Conservation (phyloP, 225 moss, liverwort and hornwort genomes). For the Straminergon stramineum region DNA sequence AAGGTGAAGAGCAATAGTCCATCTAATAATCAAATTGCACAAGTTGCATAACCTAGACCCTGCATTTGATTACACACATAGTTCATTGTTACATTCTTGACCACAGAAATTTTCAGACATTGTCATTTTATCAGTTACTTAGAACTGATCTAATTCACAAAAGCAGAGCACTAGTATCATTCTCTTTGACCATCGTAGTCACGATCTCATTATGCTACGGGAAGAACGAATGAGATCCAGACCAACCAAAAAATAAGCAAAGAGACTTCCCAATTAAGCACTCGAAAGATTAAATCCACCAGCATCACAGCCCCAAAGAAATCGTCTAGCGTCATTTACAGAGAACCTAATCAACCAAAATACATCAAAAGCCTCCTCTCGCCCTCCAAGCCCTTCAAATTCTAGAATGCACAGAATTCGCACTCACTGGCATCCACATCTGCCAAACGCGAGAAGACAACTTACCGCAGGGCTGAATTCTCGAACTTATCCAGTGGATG, state of each 20-base stretch:
- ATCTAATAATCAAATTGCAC: neutral
- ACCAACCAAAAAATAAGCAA: neutral
- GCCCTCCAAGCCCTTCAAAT: neutral
- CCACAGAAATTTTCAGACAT: neutral
- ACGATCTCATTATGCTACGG: neutral
- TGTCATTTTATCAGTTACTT: neutral
- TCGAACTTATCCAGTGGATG: neutral
- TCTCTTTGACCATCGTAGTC: neutral
- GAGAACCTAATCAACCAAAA: neutral
- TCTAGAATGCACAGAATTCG: neutral
- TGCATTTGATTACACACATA: neutral
- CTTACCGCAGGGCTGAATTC: neutral
- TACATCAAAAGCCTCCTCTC: neutral
- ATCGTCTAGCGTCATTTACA: neutral
- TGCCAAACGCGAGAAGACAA: neutral
- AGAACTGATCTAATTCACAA: neutral
- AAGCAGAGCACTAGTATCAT: neutral
- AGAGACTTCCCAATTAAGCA: neutral
- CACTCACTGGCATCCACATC: neutral
- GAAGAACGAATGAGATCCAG: neutral
- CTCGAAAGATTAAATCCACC: neutral
- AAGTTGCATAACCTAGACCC: neutral
- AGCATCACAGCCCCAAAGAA: neutral
- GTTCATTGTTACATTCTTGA: neutral
- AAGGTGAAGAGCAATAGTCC: neutral